Evolutionary conservation across 208 protist genomes (phyloP).

Genomic region (Leishmania lainsoni): DNA sequence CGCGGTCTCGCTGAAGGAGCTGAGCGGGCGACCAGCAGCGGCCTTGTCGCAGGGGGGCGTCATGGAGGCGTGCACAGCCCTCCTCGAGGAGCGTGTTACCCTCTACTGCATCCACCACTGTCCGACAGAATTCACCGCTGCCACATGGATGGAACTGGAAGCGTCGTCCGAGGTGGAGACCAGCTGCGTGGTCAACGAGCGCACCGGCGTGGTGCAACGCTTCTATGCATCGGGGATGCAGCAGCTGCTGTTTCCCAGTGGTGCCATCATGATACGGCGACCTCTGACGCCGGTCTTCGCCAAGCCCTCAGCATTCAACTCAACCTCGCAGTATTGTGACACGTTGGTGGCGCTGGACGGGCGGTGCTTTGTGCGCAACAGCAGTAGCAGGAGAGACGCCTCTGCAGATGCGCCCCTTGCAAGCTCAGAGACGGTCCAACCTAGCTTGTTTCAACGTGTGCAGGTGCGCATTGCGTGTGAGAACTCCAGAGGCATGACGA

Average conservation of each 20-base stretch:
- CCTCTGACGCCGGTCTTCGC: conserved; percentile 8
- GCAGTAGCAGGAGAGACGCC: neutral
- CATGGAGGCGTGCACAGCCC: conserved; percentile 11
- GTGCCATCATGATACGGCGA: conserved; percentile 58
- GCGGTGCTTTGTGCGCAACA: conserved; percentile 43
- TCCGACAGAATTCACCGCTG: neutral
- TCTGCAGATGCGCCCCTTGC: neutral
- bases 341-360: conserved; percentile 55
- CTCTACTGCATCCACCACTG: conserved; percentile 48
- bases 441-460: conserved; percentile 13
- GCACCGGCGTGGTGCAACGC: conserved; percentile 58
- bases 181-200: conserved; percentile 48
- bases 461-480: conserved; percentile 6
- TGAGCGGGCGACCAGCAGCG: neutral
- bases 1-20: conserved; percentile 13
- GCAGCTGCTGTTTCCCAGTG: conserved; percentile 72
- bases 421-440: neutral
- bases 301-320: neutral
- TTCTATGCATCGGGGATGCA: conserved; percentile 66
- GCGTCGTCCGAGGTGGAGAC: conserved; percentile 62
- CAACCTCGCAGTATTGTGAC: conserved; percentile 28
- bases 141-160: conserved; percentile 19
- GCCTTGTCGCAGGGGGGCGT: conserved; percentile 19
- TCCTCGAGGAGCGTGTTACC: conserved; percentile 29
- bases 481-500: neutral